phyloP scores from a whole-genome alignment of 1,139 yeast species.

The Sporopachydermia cereana region DNA sequence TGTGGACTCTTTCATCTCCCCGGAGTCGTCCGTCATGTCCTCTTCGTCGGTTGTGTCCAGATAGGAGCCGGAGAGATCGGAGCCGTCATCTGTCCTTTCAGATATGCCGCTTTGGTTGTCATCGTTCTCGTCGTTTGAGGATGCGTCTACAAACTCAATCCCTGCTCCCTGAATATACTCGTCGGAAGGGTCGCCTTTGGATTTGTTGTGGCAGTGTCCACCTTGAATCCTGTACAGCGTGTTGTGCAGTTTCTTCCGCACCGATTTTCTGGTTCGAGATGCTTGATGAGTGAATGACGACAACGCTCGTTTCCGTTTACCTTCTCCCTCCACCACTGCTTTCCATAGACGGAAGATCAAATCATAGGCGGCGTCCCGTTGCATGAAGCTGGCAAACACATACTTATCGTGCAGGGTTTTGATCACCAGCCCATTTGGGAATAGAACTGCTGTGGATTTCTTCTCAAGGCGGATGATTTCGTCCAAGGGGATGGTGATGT shows the following conservation, averaged over 20 bases:
- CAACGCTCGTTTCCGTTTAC: conserved; percentile 24
- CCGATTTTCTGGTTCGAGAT: background rate
- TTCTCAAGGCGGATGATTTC: conserved; percentile 71
- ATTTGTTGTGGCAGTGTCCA: conserved; percentile 20
- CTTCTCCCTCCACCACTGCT: conserved; percentile 13
- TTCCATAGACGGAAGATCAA: conserved; percentile 55
- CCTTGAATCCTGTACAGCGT: background rate
- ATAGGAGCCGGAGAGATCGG: conserved; percentile 9
- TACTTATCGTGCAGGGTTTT: conserved; percentile 58
- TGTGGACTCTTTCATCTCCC: background rate
- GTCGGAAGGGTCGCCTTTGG: conserved; percentile 13
- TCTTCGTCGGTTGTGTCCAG: conserved; percentile 12
- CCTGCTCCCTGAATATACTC: conserved; percentile 29
- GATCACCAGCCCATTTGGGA: conserved; percentile 82
- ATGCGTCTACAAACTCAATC: conserved; percentile 23
- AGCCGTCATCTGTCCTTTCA: conserved; percentile 18
- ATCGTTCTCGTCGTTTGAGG: conserved; percentile 9
- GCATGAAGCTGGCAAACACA: conserved; percentile 75
- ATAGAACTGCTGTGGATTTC: conserved; percentile 74
- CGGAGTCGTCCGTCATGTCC: conserved; percentile 4
- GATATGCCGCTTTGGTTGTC: conserved; percentile 11
- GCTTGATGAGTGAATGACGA: background rate
- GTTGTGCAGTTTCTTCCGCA: background rate
- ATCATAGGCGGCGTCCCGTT: conserved; percentile 69
- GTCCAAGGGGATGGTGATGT: conserved; percentile 54